A percentile compares a stretch with the other conserved stretches of the same genome.
Conservation (phyloP, 1,139 yeast species). For the Komagataea norvegica region DNA sequence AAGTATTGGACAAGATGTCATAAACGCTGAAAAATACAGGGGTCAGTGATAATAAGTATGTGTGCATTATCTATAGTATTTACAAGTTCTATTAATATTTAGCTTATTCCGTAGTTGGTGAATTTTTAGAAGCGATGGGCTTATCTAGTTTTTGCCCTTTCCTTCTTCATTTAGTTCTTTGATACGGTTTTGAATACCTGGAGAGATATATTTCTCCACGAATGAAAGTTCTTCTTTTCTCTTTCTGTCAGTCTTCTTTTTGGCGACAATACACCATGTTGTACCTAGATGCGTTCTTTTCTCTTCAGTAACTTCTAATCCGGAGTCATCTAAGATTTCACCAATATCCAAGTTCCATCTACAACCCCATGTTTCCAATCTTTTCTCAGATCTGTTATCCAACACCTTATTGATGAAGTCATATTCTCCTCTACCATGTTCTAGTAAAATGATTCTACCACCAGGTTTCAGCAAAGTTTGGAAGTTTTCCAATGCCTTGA, state of each 20-base stretch:
- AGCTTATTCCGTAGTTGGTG: neutral
- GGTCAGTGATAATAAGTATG: conserved; percentile 32
- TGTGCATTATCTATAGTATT: neutral
- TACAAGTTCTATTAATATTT: conserved; percentile 4
- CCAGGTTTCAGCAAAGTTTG: conserved; percentile 70
- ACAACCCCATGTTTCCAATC: conserved; percentile 94
- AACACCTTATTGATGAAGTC: conserved; percentile 72
- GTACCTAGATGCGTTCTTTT: conserved; percentile 89
- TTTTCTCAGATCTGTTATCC: conserved; percentile 77
- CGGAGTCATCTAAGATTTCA: conserved; percentile 76
- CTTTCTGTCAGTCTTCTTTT: conserved; percentile 61
- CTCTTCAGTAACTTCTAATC: conserved; percentile 76
- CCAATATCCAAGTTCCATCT: conserved; percentile 95
- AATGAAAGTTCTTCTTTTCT: conserved; percentile 42
- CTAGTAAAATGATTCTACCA: conserved; percentile 83
- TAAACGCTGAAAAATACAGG: conserved; percentile 71
- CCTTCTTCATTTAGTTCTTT: conserved; percentile 19
- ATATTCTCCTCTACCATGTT: conserved; percentile 87
- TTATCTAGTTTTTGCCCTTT: neutral
- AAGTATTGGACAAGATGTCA: conserved; percentile 65
- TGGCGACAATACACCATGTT: conserved; percentile 79
- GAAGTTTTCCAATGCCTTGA: conserved; percentile 73
- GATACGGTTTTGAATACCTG: conserved; percentile 24
- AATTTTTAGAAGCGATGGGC: neutral
- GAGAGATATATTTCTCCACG: conserved; percentile 40